Conservation (phyloP, 306 rosid genomes). For the Parietaria judaica region DNA sequence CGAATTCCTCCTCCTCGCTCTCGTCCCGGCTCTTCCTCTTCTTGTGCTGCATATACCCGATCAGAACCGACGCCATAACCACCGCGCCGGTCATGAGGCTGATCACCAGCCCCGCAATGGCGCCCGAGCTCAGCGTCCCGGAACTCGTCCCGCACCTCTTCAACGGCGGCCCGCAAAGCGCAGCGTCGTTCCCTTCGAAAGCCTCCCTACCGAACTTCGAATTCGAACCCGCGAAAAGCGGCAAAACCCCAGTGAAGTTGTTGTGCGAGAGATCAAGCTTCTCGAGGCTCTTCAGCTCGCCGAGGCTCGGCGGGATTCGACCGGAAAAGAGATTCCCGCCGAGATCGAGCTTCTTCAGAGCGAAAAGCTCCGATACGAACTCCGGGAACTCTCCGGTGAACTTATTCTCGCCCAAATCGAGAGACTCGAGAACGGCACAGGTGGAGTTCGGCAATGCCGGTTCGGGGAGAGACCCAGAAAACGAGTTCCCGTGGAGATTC, state of each 20-base stretch:
- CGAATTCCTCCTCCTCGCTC: conserved; percentile 86
- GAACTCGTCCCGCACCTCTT: conserved; percentile 46
- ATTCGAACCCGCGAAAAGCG: conserved; percentile 35
- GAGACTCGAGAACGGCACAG: conserved; percentile 48
- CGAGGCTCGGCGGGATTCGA: conserved; percentile 44
- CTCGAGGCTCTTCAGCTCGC: conserved; percentile 43
- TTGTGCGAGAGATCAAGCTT: conserved; percentile 82
- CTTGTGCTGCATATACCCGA: conserved; percentile 86
- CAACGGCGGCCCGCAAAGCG: conserved; percentile 83
- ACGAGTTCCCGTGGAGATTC: conserved; percentile 46
- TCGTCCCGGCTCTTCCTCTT: conserved; percentile 59
- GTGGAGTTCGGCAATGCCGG: conserved; percentile 81
- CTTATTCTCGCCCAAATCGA: conserved; percentile 70
- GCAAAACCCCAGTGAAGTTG: conserved; percentile 81
- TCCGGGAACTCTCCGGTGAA: conserved; percentile 77
- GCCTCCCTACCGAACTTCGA: conserved; percentile 60
- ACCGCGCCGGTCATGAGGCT: conserved; percentile 85
- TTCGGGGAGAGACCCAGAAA: conserved; percentile 58
- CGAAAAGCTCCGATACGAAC: conserved; percentile 50
- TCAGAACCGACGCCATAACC: conserved; percentile 72
- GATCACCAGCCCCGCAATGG: conserved; percentile 90
- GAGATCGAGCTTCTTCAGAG: conserved; percentile 66
- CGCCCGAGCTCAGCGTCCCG: conserved; percentile 72
- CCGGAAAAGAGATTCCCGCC: conserved; percentile 60
- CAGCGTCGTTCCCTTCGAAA: conserved; percentile 75